Conservation (phyloP, 805 yeast species). For the Danielozyma ontarioensis region DNA sequence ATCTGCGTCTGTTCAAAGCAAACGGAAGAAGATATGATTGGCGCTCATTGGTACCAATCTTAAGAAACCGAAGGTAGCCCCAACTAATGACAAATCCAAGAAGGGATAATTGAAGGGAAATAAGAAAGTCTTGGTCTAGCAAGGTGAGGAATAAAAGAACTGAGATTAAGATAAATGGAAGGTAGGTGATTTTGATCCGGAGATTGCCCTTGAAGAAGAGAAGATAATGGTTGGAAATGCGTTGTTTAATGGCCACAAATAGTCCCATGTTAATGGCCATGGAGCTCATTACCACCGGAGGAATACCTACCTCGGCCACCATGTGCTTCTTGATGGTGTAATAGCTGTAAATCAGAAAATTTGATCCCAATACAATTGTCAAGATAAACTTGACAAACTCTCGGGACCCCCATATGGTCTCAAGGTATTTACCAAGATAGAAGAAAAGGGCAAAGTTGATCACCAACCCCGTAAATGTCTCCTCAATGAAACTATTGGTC, state of each 20-base stretch:
- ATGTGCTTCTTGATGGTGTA: constrained; percentile 12
- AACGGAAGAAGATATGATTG: constrained; percentile 40
- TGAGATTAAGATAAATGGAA: constrained; percentile 26
- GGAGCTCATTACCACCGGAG: constrained; percentile 48
- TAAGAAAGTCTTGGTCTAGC: constrained; percentile 23
- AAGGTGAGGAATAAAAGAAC: constrained; percentile 14
- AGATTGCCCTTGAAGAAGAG: constrained; percentile 41
- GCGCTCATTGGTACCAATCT: constrained; percentile 38
- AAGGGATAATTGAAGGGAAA: constrained; percentile 16
- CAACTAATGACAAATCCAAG: constrained; percentile 35
- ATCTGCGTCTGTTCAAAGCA: constrained; percentile 14
- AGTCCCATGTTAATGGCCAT: constrained; percentile 54
- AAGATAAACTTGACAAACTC: constrained; percentile 47
- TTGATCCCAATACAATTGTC: constrained; percentile 31
- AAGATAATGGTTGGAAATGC: constrained; percentile 57
- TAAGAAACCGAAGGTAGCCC: constrained; percentile 34
- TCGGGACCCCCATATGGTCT: constrained; percentile 56
- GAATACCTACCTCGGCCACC: constrained; percentile 14
- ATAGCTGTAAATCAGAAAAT: constrained; percentile 24
- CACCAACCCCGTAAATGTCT: constrained; percentile 32
- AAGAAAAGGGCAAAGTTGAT: constrained; percentile 33
- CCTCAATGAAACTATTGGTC: constrained; percentile 45
- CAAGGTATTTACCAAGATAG: constrained; percentile 61
- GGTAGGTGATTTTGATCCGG: constrained; percentile 39
- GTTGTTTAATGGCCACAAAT: constrained; percentile 60